Evolutionary conservation across 177 flowering plant genomes (phyloP).

Genomic region (Vitis hybrid): DNA sequence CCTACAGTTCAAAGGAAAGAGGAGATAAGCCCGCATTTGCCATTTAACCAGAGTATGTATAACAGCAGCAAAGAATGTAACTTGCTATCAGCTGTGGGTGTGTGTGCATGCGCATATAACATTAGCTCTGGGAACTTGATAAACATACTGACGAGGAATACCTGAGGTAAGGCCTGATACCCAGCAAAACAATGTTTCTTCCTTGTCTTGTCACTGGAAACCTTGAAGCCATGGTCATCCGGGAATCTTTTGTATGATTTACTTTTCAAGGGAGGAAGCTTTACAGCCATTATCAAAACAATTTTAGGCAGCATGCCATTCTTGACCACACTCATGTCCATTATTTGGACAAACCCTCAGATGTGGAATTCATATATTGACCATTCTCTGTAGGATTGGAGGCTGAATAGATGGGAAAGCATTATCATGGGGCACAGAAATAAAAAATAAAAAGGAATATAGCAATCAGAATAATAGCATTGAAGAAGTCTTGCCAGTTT

Average conservation of each 20-base stretch:
- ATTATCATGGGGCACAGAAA: constrained; percentile 1
- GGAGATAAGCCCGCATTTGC: neutral
- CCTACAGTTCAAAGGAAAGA: neutral
- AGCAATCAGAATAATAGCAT: constrained; percentile 1
- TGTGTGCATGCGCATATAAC: too few species aligned
- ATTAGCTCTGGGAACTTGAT: neutral
- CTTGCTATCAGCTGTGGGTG: too few species aligned
- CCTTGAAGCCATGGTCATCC: too few species aligned
- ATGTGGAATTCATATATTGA: constrained; percentile 88
- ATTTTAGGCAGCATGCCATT: constrained; percentile 96
- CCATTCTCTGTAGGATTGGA: constrained; percentile 96
- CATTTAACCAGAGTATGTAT: too few species aligned
- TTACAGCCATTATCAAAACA: constrained; percentile 85
- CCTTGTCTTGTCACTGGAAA: too few species aligned
- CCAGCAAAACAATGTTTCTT: constrained; percentile 83
- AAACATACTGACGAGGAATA: constrained; percentile 19
- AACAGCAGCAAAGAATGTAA: too few species aligned
- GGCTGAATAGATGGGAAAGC: constrained; percentile 46
- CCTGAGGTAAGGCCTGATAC: constrained; percentile 96
- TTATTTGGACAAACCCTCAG: constrained; percentile 92
- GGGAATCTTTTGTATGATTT: constrained; percentile 80
- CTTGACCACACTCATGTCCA: constrained; percentile 95
- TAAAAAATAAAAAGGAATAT: constrained; percentile 7
- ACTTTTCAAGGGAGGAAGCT: constrained; percentile 83
- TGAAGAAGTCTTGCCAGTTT: constrained; percentile 61